Evolutionary conservation across 768 basidiomycete genomes (phyloP).

Genomic region (Phylloporus scabripes): DNA sequence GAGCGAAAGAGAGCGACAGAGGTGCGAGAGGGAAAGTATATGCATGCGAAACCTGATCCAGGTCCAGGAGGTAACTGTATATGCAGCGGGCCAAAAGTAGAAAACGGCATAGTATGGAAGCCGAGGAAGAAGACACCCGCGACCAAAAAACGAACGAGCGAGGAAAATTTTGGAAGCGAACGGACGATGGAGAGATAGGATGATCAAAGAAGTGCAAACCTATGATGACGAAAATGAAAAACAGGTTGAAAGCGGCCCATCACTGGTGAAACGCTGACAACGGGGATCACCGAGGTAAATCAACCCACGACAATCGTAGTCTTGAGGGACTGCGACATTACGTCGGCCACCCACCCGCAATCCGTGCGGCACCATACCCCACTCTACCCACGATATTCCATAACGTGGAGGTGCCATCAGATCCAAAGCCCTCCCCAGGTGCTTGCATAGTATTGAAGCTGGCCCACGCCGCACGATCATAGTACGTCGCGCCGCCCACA

Average conservation of each 20-base stretch:
- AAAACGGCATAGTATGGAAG: neutral
- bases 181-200: conserved; percentile 12
- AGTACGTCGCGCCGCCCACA: conserved; percentile 64
- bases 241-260: neutral
- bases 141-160: conserved; percentile 7
- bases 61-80: conserved; percentile 11
- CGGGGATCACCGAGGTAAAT: conserved; percentile 5
- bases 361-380: conserved; percentile 68
- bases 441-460: conserved; percentile 71
- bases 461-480: conserved; percentile 75
- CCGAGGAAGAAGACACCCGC: neutral
- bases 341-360: conserved; percentile 75
- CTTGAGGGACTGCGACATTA: conserved; percentile 22
- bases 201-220: conserved; percentile 12
- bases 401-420: conserved; percentile 54
- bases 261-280: conserved; percentile 10
- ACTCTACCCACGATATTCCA: conserved; percentile 70
- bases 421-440: conserved; percentile 64
- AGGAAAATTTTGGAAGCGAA: neutral
- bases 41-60: conserved; percentile 7
- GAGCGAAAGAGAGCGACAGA: conserved; percentile 9
- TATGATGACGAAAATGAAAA: conserved; percentile 14
- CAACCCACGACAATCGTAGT: conserved; percentile 5
- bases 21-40: neutral
- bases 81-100: conserved; percentile 5